Evolutionary conservation across 805 yeast species (phyloP), one percentile per base, ranked within the genome.

Genomic region (Wickerhamomyces strasburgensis): DNA sequence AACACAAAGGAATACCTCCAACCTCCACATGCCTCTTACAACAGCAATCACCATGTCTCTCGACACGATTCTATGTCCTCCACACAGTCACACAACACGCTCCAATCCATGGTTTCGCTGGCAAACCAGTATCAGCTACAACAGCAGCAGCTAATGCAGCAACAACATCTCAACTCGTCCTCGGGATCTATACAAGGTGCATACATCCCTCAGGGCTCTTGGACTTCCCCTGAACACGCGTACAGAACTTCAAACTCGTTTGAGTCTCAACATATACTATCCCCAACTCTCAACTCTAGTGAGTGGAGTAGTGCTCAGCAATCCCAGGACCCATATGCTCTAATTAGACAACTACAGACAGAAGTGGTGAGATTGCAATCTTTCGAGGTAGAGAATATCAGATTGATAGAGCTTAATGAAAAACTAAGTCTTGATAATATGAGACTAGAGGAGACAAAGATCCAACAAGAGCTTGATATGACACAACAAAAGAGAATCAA

Each of bases 341-440:
- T 21, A 11, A 11, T 18, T n/a, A 4, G 31, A 27, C 5, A 29
- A 5, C 25, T 39, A 27, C 37, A 31, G 16, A 34, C 15, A 37
- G 46, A 34, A 30, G 26, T 35, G 31, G 39, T 34, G 39, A 45
- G 34, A 37, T 35, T 38, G 32, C 27, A 23, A 23, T 4, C 14
- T 16, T 27, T 40, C 9, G 43, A 44, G 19, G 23, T 14, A 8
- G 43, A 44, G 27, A 44, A 42, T 29, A n/a, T 27, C 11, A 32
- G 30, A 21, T 19, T 46, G 13, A 43, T 36, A 14, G 40, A 33
- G 27, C 38, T 45, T n/a, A 47, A 39, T 18, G 33, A 19, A 2
- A 31, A 38, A 24, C 38, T 47, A 15, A 25, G 38, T 6, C 39
- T 30, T 19, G 47, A 45, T 19, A 36, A 27, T 17, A 32, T 31